These are phyloP conservation scores for Hypoxylon sp. DNA, from an alignment of 2,329 filamentous ascomycete species.

Conservation along the genomic window DNA sequence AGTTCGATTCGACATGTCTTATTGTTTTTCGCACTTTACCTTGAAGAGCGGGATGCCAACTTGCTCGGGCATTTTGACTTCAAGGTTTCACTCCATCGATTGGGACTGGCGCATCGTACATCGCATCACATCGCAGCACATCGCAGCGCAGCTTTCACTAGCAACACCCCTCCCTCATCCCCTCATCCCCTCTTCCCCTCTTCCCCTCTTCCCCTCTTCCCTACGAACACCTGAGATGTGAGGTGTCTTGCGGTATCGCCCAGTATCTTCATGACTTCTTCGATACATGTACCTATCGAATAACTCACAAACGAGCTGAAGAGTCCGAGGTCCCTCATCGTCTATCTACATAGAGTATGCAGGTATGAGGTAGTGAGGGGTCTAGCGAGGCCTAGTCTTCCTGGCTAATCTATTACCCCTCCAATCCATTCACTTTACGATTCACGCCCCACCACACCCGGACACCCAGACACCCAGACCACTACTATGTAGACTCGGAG, in stretches of 20 bases:
- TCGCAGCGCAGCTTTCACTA: slow-evolving; percentile 13
- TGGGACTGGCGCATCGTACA: slow-evolving; percentile 17
- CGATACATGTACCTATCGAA: slow-evolving; percentile 4
- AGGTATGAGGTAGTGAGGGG: slow-evolving; percentile 25
- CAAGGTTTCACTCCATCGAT: slow-evolving; percentile 26
- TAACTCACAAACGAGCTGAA: not conserved
- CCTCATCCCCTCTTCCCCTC: not conserved
- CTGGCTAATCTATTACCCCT: slow-evolving; percentile 29
- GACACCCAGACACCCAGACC: too few species aligned
- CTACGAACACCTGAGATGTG: not conserved
- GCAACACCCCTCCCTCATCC: slow-evolving; percentile 18
- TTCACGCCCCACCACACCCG: slow-evolving; percentile 23
- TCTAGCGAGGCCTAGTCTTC: slow-evolving; percentile 16
- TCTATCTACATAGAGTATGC: slow-evolving; percentile 8
- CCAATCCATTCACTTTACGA: slow-evolving; percentile 20
- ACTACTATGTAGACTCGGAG: slow-evolving; percentile 25
- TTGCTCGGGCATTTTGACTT: slow-evolving; percentile 16
- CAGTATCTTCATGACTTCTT: not conserved
- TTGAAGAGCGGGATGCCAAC: slow-evolving; percentile 4
- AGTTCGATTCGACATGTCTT: slow-evolving; percentile 30
- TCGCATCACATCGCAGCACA: not conserved
- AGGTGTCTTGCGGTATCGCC: not conserved
- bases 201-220: not conserved
- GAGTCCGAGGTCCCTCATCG: not conserved
- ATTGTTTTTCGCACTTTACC: slow-evolving; percentile 15